Evolutionary conservation across 345 rosid genomes (phyloP).

Genomic region (Brassica juncea): DNA sequence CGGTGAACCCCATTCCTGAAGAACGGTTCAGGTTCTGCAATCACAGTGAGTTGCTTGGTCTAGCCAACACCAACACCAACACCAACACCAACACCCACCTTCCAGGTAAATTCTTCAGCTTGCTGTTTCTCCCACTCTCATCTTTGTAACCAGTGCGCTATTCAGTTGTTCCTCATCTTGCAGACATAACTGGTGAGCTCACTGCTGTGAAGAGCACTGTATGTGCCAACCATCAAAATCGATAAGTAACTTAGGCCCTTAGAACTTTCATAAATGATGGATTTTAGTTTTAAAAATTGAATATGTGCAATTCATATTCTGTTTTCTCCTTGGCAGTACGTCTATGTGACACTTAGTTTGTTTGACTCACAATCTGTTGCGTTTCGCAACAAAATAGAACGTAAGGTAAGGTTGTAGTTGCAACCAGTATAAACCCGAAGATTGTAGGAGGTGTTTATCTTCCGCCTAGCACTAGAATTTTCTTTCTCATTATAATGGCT

Average conservation of each 20-base stretch:
- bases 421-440: no score
- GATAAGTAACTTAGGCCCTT: background rate
- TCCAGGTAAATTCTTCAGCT: background rate
- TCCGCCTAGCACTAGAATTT: background rate
- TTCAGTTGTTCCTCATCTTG: background rate
- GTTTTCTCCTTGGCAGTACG: no score
- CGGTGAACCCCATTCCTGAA: background rate
- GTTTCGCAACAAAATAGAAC: no score
- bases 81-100: background rate
- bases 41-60: background rate
- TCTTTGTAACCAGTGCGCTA: background rate
- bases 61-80: background rate
- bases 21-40: background rate
- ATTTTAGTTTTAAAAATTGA: no score
- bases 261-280: no score
- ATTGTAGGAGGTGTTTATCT: no score
- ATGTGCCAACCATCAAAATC: background rate
- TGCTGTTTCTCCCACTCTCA: background rate
- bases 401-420: no score
- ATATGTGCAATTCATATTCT: no score
- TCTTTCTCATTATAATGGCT: background rate
- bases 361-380: no score
- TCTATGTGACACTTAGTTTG: no score
- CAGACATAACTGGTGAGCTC: background rate
- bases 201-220: background rate